Evolutionary conservation across 2,329 filamentous ascomycete species (phyloP).

Genomic region (Aspergillus versicolor): DNA sequence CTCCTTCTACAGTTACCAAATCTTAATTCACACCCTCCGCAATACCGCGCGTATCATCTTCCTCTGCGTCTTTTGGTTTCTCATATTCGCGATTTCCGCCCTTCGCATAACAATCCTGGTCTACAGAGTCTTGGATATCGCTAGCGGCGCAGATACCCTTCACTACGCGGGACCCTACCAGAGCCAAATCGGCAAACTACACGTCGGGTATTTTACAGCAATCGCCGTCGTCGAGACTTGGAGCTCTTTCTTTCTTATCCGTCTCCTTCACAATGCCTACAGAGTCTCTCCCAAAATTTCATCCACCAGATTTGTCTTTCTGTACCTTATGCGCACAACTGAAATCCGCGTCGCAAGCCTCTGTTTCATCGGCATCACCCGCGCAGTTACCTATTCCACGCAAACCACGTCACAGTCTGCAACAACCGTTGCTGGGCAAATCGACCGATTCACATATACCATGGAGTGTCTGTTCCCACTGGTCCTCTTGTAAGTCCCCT

Average conservation of each 20-base stretch:
- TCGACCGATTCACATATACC: constrained; percentile 12
- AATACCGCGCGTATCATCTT: not conserved
- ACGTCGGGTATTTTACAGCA: constrained; percentile 11
- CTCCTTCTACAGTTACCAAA: constrained; percentile 13
- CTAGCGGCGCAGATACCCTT: not conserved
- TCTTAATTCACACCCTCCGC: constrained; percentile 7
- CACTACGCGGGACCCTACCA: constrained; percentile 3
- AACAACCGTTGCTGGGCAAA: constrained; percentile 4
- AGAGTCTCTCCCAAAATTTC: constrained; percentile 4
- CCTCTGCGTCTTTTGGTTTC: constrained; percentile 5
- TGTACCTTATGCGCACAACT: constrained; percentile 6
- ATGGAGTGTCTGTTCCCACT: constrained; percentile 13
- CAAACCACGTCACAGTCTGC: constrained; percentile 7
- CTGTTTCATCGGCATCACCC: constrained; percentile 14
- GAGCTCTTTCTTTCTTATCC: constrained; percentile 11
- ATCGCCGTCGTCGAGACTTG: constrained; percentile 11
- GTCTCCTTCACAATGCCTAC: constrained; percentile 2
- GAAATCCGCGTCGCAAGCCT: constrained; percentile 11
- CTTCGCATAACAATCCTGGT: constrained; percentile 4
- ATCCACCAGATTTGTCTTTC: constrained; percentile 1
- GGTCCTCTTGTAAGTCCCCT: constrained; percentile 5
- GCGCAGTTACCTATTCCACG: constrained; percentile 9
- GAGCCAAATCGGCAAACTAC: constrained; percentile 2
- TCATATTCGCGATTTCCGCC: not conserved
- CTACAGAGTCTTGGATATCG: not conserved